phyloP scores from a whole-genome alignment of 805 yeast genomes.

The Candida schatavii region DNA sequence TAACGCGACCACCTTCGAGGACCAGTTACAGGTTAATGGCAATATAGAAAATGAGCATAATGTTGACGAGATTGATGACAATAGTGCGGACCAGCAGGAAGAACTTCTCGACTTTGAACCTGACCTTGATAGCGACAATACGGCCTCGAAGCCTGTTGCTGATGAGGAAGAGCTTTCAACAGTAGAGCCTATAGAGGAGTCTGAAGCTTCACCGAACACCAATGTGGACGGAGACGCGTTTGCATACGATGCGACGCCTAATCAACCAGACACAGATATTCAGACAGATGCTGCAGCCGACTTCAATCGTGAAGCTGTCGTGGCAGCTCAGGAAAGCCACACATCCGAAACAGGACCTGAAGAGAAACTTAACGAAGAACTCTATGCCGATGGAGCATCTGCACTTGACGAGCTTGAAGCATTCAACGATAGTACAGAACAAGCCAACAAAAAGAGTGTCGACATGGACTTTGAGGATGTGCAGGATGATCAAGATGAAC shows the following conservation, averaged over 20 bases:
- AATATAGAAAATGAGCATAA: background rate
- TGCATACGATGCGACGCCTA: too few species aligned
- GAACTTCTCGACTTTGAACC: background rate
- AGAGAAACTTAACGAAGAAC: background rate
- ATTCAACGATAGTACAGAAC: background rate
- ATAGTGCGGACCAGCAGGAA: background rate
- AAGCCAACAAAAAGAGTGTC: background rate
- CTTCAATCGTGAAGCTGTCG: too few species aligned
- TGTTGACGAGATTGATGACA: background rate
- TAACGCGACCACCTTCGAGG: background rate
- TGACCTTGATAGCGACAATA: background rate
- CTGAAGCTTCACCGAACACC: background rate
- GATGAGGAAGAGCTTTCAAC: background rate
- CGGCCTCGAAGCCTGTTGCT: background rate
- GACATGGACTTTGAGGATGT: background rate
- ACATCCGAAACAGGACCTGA: background rate
- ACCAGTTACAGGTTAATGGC: background rate
- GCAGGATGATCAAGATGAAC: slow-evolving; percentile 2
- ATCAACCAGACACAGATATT: too few species aligned
- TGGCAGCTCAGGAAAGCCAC: background rate
- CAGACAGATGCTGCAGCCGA: background rate
- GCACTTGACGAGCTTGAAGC: slow-evolving; percentile 1
- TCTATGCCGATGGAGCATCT: background rate
- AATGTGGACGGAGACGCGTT: background rate
- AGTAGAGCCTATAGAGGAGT: background rate